Percentiles rank a stretch among this genome's conserved stretches.
phyloP scores from a whole-genome alignment of 345 rosid genomes.

The Noccaea bulbosa region DNA sequence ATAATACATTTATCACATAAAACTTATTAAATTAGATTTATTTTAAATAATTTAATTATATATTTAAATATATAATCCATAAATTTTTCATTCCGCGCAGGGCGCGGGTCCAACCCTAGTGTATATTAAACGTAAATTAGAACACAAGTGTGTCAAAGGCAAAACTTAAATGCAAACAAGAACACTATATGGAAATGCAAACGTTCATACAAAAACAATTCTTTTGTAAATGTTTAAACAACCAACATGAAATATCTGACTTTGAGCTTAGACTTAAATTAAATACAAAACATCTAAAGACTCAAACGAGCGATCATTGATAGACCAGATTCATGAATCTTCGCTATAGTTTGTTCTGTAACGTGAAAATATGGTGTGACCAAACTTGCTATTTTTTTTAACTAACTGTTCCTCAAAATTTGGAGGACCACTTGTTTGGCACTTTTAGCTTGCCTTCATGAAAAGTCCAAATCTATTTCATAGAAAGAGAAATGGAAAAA shows the following conservation, averaged over 20 bases:
- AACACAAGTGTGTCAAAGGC: constrained; percentile 7
- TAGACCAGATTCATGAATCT: constrained; percentile 18
- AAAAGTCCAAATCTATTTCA: constrained; percentile 40
- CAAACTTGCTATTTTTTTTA: constrained; percentile 21
- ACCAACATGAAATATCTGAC: neutral
- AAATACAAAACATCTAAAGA: neutral
- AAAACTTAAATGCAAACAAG: neutral
- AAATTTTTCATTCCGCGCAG: too few species aligned
- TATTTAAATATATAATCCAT: too few species aligned
- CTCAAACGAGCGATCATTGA: constrained; percentile 11
- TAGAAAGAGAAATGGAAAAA: constrained; percentile 22
- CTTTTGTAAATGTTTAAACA: neutral
- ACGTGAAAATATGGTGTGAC: constrained; percentile 16
- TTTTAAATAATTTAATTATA: too few species aligned
- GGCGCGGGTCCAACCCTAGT: too few species aligned
- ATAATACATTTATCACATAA: too few species aligned
- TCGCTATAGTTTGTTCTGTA: constrained; percentile 2
- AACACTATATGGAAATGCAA: neutral
- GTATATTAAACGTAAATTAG: neutral
- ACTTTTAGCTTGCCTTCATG: constrained; percentile 34
- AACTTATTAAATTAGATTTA: too few species aligned
- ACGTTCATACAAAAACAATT: neutral
- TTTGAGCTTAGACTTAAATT: neutral
- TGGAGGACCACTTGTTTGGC: constrained; percentile 36
- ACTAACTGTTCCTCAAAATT: constrained; percentile 33